These are phyloP conservation scores for Xerocomus minutiporus DNA, from an alignment of 1,284 basidiomycete genomes.

Conservation along the genomic window DNA sequence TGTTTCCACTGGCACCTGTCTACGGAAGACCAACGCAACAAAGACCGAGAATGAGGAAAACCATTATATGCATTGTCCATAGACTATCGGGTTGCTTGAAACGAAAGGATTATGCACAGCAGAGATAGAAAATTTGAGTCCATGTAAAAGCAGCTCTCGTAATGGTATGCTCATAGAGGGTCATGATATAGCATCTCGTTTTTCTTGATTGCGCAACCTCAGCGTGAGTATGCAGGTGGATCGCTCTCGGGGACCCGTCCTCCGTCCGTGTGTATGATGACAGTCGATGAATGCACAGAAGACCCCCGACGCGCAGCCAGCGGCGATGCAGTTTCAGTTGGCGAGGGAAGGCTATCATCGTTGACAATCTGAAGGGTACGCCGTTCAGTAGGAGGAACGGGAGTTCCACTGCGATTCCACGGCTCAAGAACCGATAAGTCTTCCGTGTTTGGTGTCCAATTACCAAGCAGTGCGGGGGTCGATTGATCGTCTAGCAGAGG, in stretches of 20 bases:
- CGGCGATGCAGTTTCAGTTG: constrained; percentile 10
- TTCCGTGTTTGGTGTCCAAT: constrained; percentile 24
- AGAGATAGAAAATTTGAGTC: constrained; percentile 13
- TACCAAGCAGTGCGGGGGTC: constrained; percentile 4
- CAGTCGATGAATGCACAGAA: constrained; percentile 3
- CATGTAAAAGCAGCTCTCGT: constrained; percentile 10
- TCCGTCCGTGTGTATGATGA: constrained; percentile 29
- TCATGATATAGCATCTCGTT: constrained; percentile 12
- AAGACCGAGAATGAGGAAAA: constrained; percentile 2
- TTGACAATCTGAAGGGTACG: constrained; percentile 29
- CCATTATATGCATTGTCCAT: constrained; percentile 15
- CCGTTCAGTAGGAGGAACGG: constrained; percentile 18
- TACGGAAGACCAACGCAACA: constrained; percentile 6
- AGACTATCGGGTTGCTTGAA: constrained; percentile 9
- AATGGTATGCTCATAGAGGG: constrained; percentile 11
- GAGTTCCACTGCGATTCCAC: constrained; percentile 21
- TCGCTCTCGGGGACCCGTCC: constrained; percentile 14
- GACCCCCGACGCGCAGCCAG: neutral
- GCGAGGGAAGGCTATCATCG: constrained; percentile 20
- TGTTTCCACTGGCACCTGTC: constrained; percentile 10
- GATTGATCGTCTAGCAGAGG: constrained; percentile 7
- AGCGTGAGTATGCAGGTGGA: constrained; percentile 28
- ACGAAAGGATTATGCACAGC: constrained; percentile 7
- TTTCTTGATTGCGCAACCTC: neutral
- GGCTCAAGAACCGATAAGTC: constrained; percentile 18